phyloP scores from a whole-genome alignment of 306 rosid species.

The Cercis canadensis region DNA sequence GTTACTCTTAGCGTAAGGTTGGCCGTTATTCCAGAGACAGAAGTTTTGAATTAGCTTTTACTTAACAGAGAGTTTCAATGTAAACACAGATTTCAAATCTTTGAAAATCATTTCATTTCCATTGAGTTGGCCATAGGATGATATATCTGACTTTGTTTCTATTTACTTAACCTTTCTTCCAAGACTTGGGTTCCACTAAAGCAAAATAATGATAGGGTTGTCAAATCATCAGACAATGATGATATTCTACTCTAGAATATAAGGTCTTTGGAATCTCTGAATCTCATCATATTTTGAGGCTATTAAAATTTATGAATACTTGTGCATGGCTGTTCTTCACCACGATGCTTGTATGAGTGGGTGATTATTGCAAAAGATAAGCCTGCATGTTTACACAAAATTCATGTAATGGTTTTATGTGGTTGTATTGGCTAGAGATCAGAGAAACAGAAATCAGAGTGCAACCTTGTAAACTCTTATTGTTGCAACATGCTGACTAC shows the following conservation, averaged over 20 bases:
- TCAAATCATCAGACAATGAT: background rate
- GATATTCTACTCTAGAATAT: conserved; percentile 11
- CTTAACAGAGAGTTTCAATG: conserved; percentile 4
- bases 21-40: conserved; percentile 2
- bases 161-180: conserved; percentile 22
- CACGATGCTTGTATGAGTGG: background rate
- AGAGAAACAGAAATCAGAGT: too few relatives aligned
- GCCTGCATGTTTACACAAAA: background rate
- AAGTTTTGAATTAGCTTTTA: background rate
- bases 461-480: background rate
- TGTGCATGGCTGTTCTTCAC: background rate
- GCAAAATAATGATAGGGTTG: conserved; percentile 17
- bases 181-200: conserved; percentile 1
- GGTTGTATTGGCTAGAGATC: background rate
- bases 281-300: conserved; percentile 11
- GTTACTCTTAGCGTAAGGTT: background rate
- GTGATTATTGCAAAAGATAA: background rate
- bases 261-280: background rate
- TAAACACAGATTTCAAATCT: conserved; percentile 6
- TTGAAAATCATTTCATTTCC: conserved; percentile 2
- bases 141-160: conserved; percentile 27
- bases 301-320: conserved; percentile 16
- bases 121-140: conserved; percentile 15
- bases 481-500: background rate
- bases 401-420: background rate